These are phyloP conservation scores for Lachnellula arida DNA, from an alignment of 2,329 filamentous ascomycete species.

Conservation along the genomic window DNA sequence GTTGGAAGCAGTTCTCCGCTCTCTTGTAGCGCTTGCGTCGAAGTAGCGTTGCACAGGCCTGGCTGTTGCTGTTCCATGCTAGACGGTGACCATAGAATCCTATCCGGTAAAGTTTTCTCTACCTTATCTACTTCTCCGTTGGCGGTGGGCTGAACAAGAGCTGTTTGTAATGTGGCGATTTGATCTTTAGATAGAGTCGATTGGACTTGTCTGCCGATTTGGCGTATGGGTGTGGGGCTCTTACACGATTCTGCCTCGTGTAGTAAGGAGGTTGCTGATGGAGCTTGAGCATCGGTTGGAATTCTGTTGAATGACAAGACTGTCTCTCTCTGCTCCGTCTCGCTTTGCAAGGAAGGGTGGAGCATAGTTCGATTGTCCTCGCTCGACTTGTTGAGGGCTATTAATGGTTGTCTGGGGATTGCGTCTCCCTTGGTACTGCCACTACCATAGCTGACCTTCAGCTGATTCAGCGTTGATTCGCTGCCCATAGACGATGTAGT, in stretches of 20 bases:
- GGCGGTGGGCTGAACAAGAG: conserved; percentile 9
- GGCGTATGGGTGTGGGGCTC: conserved; percentile 4
- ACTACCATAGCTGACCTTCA: conserved; percentile 3
- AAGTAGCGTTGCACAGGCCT: conserved; percentile 3
- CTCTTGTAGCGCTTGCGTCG: conserved; percentile 6
- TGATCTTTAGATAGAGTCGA: conserved; percentile 7
- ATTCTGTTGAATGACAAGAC: conserved; percentile 5
- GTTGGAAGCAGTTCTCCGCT: conserved; percentile 4
- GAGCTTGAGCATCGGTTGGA: conserved; percentile 4
- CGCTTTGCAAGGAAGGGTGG: not conserved
- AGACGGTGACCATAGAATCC: conserved; percentile 1
- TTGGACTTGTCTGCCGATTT: conserved; percentile 10
- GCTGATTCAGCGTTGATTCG: not conserved
- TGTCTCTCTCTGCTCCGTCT: conserved; percentile 3
- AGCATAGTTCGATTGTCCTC: conserved; percentile 1
- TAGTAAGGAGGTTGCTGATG: conserved; percentile 4
- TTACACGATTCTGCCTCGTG: conserved; percentile 4
- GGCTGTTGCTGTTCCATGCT: conserved; percentile 2
- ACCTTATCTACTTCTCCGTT: conserved; percentile 8
- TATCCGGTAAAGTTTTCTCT: conserved; percentile 7
- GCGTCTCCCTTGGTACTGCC: not conserved
- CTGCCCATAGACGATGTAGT: not conserved
- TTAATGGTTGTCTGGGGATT: conserved; percentile 1
- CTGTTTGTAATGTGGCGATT: conserved; percentile 4
- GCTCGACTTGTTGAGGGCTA: not conserved